These are phyloP conservation scores for Penicillium ucsense DNA, from an alignment of 495 filamentous ascomycete genomes.

Conservation along the genomic window DNA sequence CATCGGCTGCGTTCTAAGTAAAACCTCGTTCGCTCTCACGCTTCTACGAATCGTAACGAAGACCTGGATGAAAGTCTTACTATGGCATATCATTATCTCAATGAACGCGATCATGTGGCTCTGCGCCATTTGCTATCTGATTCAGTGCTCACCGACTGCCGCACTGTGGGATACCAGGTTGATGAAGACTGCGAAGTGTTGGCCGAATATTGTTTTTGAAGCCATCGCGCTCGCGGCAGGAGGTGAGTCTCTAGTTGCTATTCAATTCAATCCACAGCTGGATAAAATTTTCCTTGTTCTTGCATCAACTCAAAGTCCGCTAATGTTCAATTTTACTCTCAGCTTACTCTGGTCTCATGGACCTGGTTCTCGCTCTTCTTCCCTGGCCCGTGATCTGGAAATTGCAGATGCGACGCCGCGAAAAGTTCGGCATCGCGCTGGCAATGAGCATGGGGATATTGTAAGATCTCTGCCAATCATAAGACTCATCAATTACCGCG, in stretches of 20 bases:
- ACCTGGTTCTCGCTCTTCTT: conserved; percentile 17
- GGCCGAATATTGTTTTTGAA: conserved; percentile 11
- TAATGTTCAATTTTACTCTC: not conserved
- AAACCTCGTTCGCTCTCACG: conserved; percentile 19
- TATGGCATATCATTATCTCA: conserved; percentile 19
- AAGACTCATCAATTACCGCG: not conserved
- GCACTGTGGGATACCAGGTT: conserved; percentile 12
- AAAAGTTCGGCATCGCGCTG: conserved; percentile 14
- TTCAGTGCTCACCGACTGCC: conserved; percentile 12
- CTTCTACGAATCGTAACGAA: conserved; percentile 13
- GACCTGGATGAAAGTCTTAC: conserved; percentile 10
- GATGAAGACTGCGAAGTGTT: conserved; percentile 11
- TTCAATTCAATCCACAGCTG: too few species aligned
- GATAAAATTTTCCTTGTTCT: too few species aligned
- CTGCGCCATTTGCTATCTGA: conserved; percentile 12
- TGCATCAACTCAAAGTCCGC: too few species aligned
- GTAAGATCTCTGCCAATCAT: conserved; percentile 4
- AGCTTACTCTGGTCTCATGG: conserved; percentile 19
- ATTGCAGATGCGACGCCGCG: conserved; percentile 16
- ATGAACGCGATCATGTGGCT: conserved; percentile 18
- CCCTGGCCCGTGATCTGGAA: conserved; percentile 18
- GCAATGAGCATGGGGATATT: conserved; percentile 21
- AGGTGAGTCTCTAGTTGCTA: not conserved
- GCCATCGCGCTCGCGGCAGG: conserved; percentile 13
- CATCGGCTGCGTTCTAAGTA: conserved; percentile 14